These are phyloP conservation scores for Aureobasidium sp. DNA, from an alignment of 2,329 filamentous ascomycete species.

Conservation along the genomic window DNA sequence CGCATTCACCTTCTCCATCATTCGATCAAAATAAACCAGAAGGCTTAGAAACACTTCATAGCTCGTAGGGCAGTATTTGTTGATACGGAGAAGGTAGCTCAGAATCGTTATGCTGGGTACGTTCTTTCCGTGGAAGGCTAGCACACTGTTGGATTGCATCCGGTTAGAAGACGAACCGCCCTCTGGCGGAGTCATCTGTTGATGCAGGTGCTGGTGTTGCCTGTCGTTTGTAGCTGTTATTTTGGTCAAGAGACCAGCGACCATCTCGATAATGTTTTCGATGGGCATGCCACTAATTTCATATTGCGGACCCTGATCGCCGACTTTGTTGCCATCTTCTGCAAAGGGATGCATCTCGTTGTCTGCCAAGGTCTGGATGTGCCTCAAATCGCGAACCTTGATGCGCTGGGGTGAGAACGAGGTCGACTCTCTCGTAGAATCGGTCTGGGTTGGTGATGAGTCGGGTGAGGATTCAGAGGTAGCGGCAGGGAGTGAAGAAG, in stretches of 20 bases:
- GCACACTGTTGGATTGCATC: slow-evolving; percentile 61
- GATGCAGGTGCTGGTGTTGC: slow-evolving; percentile 85
- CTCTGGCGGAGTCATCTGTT: slow-evolving; percentile 57
- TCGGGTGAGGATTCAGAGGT: slow-evolving; percentile 37
- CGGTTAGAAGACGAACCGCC: slow-evolving; percentile 52
- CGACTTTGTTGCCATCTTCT: slow-evolving; percentile 32
- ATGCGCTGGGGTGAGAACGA: slow-evolving; percentile 50
- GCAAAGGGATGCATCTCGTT: slow-evolving; percentile 61
- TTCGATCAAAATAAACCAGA: slow-evolving; percentile 95
- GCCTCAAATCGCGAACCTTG: slow-evolving; percentile 78
- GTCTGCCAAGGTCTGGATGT: slow-evolving; percentile 81
- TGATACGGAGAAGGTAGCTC: slow-evolving; percentile 90
- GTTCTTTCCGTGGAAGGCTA: slow-evolving; percentile 97
- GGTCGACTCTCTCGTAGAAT: slow-evolving; percentile 25
- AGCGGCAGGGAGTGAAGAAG: background rate
- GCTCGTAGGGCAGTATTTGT: slow-evolving; percentile 97
- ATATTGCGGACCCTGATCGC: slow-evolving; percentile 59
- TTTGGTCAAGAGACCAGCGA: slow-evolving; percentile 89
- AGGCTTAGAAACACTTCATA: slow-evolving; percentile 96
- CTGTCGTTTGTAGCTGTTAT: slow-evolving; percentile 95
- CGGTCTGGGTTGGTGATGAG: slow-evolving; percentile 22
- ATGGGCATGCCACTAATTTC: slow-evolving; percentile 98
- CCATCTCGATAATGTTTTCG: slow-evolving; percentile 97
- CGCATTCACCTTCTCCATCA: slow-evolving; percentile 93
- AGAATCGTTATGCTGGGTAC: slow-evolving; percentile 94